A percentile compares a stretch with the other conserved stretches of the same genome.
phyloP scores from a whole-genome alignment of 2,329 filamentous ascomycete genomes.

The Ophioceras dolichostomum region DNA sequence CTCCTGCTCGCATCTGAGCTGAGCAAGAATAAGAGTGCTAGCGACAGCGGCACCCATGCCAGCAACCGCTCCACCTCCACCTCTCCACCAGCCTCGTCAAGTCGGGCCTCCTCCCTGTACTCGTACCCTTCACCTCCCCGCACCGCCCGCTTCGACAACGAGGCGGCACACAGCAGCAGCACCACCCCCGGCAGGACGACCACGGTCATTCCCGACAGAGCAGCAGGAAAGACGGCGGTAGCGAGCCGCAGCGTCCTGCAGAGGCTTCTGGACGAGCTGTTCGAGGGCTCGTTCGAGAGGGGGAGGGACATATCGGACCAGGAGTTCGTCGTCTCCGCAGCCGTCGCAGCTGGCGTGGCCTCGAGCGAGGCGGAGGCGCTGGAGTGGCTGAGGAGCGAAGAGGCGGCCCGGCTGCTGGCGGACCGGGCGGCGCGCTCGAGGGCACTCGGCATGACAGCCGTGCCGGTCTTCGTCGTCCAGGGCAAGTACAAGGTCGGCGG shows the following conservation, averaged over 20 bases:
- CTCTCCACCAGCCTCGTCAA: not conserved
- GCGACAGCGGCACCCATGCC: not conserved
- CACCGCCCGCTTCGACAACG: too few species aligned
- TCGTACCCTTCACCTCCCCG: not conserved
- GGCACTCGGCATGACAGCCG: slow-evolving; percentile 40
- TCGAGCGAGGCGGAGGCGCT: slow-evolving; percentile 7
- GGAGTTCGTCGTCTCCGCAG: slow-evolving; percentile 22
- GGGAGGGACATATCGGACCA: slow-evolving; percentile 28
- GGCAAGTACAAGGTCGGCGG: slow-evolving; percentile 56
- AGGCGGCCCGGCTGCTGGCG: slow-evolving; percentile 3
- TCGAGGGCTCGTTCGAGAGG: slow-evolving; percentile 26
- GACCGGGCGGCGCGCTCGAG: slow-evolving; percentile 8
- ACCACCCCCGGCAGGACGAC: not conserved
- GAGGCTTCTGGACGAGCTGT: slow-evolving; percentile 27
- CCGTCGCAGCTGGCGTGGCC: slow-evolving; percentile 17
- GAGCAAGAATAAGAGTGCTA: not conserved
- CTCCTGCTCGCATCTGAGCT: slow-evolving; percentile 22
- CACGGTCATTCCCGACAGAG: not conserved
- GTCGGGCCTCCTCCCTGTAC: too few species aligned
- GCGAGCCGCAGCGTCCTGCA: not conserved
- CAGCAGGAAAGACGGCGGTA: not conserved
- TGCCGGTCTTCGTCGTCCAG: slow-evolving; percentile 64
- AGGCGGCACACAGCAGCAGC: not conserved
- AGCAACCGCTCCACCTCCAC: not conserved
- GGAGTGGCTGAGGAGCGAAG: slow-evolving; percentile 13